A percentile compares a stretch with the other conserved stretches of the same genome.
These are phyloP conservation scores for Penicillium cataractarum DNA, from an alignment of 495 filamentous ascomycete species.

Conservation along the genomic window DNA sequence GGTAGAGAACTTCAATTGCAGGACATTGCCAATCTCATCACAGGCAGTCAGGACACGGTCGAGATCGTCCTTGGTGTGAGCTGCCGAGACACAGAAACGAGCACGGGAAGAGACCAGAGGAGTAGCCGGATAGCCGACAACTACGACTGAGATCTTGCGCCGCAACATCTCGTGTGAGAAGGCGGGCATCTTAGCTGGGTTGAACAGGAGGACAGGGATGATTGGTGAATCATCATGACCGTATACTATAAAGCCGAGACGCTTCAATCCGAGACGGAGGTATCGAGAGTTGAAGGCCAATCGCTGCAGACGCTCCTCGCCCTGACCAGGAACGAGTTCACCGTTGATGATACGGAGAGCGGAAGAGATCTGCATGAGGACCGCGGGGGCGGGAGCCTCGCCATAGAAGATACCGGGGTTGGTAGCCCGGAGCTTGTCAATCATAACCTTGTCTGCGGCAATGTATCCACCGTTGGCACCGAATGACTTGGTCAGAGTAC, in stretches of 20 bases:
- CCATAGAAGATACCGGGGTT: conserved; percentile 88
- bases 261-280: conserved; percentile 93
- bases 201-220: conserved; percentile 90
- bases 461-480: conserved; percentile 98
- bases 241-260: conserved; percentile 94
- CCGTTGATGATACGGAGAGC: conserved; percentile 86
- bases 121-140: conserved; percentile 98
- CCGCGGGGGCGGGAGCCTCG: conserved; percentile 83
- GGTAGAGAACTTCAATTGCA: conserved; percentile 95
- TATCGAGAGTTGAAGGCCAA: conserved; percentile 99
- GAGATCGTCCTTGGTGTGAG: conserved; percentile 97
- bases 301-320: conserved; percentile 92
- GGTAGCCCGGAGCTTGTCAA: conserved; percentile 82
- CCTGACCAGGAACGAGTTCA: conserved; percentile 85
- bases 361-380: conserved; percentile 84
- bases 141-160: conserved; percentile 97
- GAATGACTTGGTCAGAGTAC: conserved; percentile 96
- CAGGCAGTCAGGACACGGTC: conserved; percentile 89
- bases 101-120: conserved; percentile 92
- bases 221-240: conserved; percentile 98
- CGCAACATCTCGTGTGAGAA: conserved; percentile 98
- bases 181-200: conserved; percentile 95
- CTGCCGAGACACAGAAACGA: conserved; percentile 92
- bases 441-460: conserved; percentile 85
- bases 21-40: conserved; percentile 86